Percentiles rank a stretch among this genome's conserved stretches.
These are phyloP conservation scores for Sphaerulina vaccinii DNA, from an alignment of 2,329 filamentous ascomycete species.

Conservation along the genomic window DNA sequence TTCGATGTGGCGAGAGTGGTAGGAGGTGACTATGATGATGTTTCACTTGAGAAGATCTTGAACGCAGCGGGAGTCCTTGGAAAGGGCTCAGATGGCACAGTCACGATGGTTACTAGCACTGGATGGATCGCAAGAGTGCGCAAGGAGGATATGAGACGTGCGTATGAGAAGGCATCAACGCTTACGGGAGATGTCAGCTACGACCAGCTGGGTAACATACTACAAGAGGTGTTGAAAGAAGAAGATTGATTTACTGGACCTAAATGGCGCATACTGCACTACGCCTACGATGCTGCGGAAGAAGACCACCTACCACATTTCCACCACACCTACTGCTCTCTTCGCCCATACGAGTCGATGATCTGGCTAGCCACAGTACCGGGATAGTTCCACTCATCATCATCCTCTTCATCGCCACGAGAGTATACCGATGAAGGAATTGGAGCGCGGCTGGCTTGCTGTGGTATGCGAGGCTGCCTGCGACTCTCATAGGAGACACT, in stretches of 20 bases:
- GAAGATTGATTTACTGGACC: background rate
- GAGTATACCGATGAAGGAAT: conserved; percentile 7
- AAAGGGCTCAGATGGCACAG: conserved; percentile 26
- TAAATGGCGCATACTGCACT: too few species aligned
- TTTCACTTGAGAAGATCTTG: conserved; percentile 47
- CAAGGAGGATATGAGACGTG: conserved; percentile 40
- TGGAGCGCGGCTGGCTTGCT: background rate
- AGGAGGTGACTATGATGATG: conserved; percentile 40
- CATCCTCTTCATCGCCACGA: background rate
- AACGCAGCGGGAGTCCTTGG: conserved; percentile 41
- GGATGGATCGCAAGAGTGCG: conserved; percentile 47
- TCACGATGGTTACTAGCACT: conserved; percentile 44
- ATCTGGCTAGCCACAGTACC: conserved; percentile 8
- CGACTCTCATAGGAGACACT: background rate
- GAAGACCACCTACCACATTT: background rate
- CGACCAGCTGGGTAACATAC: conserved; percentile 26
- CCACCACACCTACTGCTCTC: background rate
- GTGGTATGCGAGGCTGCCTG: background rate
- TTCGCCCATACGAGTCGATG: conserved; percentile 10
- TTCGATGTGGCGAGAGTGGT: conserved; percentile 43
- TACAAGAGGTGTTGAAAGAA: background rate
- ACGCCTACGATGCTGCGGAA: too few species aligned
- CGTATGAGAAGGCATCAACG: conserved; percentile 38
- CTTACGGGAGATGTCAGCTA: conserved; percentile 37
- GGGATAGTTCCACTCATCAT: background rate